Percentiles rank a stretch among this genome's conserved stretches.
phyloP scores from a whole-genome alignment of 2,329 filamentous ascomycete genomes.

The Cladosporium halotolerans region DNA sequence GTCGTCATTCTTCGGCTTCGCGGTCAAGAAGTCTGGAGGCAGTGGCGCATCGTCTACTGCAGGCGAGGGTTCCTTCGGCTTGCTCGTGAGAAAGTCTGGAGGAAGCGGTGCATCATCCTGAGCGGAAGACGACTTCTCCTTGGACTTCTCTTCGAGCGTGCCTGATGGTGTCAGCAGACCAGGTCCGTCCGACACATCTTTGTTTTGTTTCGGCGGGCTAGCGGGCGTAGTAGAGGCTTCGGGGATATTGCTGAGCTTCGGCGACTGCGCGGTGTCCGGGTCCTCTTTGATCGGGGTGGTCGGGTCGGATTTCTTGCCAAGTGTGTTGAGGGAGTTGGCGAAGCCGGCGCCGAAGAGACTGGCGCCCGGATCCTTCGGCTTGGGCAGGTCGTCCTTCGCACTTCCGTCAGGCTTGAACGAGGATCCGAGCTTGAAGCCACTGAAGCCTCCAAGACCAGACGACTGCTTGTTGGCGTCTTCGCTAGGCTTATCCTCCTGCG shows the following conservation, averaged over 20 bases:
- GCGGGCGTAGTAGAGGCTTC: constrained; percentile 32
- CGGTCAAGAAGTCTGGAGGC: constrained; percentile 35
- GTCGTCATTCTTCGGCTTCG: constrained; percentile 22
- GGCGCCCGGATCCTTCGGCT: constrained; percentile 32
- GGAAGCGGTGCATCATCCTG: constrained; percentile 34
- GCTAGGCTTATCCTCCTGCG: constrained; percentile 20
- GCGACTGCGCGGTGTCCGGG: constrained; percentile 27
- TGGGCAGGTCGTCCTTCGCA: constrained; percentile 54
- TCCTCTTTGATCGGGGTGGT: constrained; percentile 36
- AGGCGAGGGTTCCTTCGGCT: constrained; percentile 16
- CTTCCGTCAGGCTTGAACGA: constrained; percentile 61
- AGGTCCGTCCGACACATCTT: constrained; percentile 8
- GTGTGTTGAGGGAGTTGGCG: constrained; percentile 24
- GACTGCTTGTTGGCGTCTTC: constrained; percentile 10
- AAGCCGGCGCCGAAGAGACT: constrained; percentile 30
- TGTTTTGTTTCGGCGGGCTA: constrained; percentile 17
- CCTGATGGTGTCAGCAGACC: background rate
- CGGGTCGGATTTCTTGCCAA: constrained; percentile 16
- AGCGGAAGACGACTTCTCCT: constrained; percentile 28
- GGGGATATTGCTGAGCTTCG: constrained; percentile 31
- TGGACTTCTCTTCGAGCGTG: constrained; percentile 19
- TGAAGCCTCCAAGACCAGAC: constrained; percentile 28
- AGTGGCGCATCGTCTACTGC: constrained; percentile 32
- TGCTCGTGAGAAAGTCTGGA: constrained; percentile 34
- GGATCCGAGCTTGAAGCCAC: constrained; percentile 61